Evolutionary conservation across 441 rosid species (phyloP).

Genomic region (Adansonia madagascariensis): DNA sequence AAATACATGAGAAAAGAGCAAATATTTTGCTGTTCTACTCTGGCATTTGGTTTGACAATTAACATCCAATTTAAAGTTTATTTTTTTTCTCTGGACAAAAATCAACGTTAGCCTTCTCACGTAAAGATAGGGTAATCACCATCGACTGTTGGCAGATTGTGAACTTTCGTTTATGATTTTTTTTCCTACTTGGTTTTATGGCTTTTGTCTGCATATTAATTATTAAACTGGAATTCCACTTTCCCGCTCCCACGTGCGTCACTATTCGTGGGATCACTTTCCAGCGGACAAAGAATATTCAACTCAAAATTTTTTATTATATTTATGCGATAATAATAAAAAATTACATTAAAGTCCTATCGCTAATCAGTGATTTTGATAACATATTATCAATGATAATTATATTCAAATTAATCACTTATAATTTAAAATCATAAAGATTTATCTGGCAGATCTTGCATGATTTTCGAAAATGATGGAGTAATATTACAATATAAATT

Average conservation of each 20-base stretch:
- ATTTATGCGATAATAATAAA: too few species aligned
- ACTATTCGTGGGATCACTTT: not conserved
- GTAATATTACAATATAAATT: too few species aligned
- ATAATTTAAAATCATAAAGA: too few species aligned
- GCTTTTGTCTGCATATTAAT: not conserved
- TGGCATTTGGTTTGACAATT: not conserved
- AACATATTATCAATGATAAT: too few species aligned
- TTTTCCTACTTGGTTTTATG: not conserved
- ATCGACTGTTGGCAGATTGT: not conserved
- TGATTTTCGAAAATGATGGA: too few species aligned
- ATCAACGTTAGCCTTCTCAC: not conserved
- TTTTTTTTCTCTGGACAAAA: not conserved
- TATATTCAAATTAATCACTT: too few species aligned
- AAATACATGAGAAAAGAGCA: not conserved
- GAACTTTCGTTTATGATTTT: not conserved
- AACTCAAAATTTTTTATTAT: too few species aligned
- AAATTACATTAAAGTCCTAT: too few species aligned
- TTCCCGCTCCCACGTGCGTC: not conserved
- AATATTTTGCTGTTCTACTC: not conserved
- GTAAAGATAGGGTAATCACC: not conserved
- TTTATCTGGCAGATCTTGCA: too few species aligned
- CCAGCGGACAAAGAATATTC: not conserved
- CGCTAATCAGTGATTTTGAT: too few species aligned
- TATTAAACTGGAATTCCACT: not conserved
- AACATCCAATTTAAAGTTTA: too few species aligned